Percentiles rank a stretch among this genome's conserved stretches.
These are phyloP conservation scores for Extremus antarcticus DNA, from an alignment of 495 filamentous ascomycete species.

Conservation along the genomic window DNA sequence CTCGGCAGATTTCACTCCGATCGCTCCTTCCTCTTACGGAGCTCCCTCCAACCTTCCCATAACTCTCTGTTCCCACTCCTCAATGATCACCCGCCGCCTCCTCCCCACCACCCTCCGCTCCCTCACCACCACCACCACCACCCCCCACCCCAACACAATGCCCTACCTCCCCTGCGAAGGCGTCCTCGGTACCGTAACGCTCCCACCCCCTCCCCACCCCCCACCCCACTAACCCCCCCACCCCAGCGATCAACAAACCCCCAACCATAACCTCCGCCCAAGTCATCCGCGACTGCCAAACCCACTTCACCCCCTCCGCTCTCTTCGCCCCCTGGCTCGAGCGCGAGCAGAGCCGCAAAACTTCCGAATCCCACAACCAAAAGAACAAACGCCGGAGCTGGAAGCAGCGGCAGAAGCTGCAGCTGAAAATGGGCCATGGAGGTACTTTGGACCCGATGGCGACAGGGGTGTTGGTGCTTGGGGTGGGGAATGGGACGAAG, in stretches of 20 bases:
- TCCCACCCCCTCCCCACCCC: constrained; percentile 8
- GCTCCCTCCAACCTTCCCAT: background rate
- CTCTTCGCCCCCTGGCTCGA: constrained; percentile 65
- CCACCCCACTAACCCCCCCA: background rate
- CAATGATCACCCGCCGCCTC: constrained; percentile 7
- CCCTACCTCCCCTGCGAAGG: constrained; percentile 12
- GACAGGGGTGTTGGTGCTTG: constrained; percentile 80
- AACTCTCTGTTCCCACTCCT: background rate
- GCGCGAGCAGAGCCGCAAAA: constrained; percentile 41
- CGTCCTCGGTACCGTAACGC: constrained; percentile 23
- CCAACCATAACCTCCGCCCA: constrained; percentile 72
- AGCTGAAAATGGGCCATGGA: constrained; percentile 93
- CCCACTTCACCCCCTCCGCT: constrained; percentile 66
- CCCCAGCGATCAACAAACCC: constrained; percentile 83
- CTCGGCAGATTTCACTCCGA: background rate
- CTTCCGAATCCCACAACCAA: constrained; percentile 33
- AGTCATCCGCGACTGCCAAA: constrained; percentile 73
- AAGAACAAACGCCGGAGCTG: constrained; percentile 39
- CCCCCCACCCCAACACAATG: background rate
- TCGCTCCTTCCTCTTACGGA: background rate
- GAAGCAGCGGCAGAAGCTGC: constrained; percentile 40
- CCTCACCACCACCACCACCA: background rate
- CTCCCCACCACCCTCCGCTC: constrained; percentile 1
- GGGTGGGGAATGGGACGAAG: constrained; percentile 84
- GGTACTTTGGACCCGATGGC: constrained; percentile 92